Conservation (phyloP, 2,329 filamentous ascomycete species). For the Penicillium sp. region DNA sequence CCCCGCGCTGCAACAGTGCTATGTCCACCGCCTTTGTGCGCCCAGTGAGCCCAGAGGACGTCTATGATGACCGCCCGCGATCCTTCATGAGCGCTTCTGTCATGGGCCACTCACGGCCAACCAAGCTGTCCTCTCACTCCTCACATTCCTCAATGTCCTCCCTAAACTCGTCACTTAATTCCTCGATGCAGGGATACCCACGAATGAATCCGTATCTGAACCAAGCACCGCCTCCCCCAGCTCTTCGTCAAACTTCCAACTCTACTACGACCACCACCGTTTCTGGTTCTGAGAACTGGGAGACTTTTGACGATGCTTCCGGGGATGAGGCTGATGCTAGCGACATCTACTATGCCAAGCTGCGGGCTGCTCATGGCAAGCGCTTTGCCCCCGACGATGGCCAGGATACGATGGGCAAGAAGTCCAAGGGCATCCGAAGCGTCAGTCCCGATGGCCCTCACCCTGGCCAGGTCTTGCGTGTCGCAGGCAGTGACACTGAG, state of each 20-base stretch:
- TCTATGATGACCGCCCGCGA: slow-evolving; percentile 67
- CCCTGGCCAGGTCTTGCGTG: slow-evolving; percentile 43
- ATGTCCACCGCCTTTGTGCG: slow-evolving; percentile 51
- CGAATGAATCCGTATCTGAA: slow-evolving; percentile 36
- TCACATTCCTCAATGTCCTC: slow-evolving; percentile 35
- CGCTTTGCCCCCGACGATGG: slow-evolving; percentile 48
- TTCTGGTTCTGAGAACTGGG: slow-evolving; percentile 93
- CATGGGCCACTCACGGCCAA: slow-evolving; percentile 35
- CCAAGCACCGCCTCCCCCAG: slow-evolving; percentile 36
- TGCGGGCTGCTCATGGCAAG: slow-evolving; percentile 65
- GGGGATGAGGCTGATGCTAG: slow-evolving; percentile 69
- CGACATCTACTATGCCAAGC: slow-evolving; percentile 74
- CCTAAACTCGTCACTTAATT: slow-evolving; percentile 33
- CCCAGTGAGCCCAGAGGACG: slow-evolving; percentile 68
- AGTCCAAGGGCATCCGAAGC: slow-evolving; percentile 45
- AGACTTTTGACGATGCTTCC: slow-evolving; percentile 84
- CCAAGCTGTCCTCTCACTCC: slow-evolving; percentile 39
- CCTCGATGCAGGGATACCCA: slow-evolving; percentile 30
- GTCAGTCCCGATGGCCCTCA: slow-evolving; percentile 43
- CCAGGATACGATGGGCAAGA: slow-evolving; percentile 38
- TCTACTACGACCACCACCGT: slow-evolving; percentile 62
- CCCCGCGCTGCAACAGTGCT: slow-evolving; percentile 51
- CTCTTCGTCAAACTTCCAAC: slow-evolving; percentile 64
- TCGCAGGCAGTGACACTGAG: slow-evolving; percentile 49
- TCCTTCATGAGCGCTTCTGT: slow-evolving; percentile 46